These are phyloP conservation scores for Aspergillus carlsbadensis DNA, from an alignment of 495 filamentous ascomycete genomes.

Conservation along the genomic window DNA sequence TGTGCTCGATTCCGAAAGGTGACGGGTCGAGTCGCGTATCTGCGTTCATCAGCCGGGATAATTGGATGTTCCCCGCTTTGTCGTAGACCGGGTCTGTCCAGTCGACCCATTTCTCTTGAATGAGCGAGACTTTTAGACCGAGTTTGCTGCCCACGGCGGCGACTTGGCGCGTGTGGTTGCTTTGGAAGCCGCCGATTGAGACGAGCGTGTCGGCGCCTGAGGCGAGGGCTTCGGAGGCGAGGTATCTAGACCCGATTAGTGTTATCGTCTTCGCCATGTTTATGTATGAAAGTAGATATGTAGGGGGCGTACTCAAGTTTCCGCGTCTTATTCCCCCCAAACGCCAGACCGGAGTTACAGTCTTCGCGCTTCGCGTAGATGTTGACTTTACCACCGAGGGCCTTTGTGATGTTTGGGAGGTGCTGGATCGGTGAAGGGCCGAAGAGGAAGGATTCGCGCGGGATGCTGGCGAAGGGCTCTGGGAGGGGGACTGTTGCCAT, in stretches of 20 bases:
- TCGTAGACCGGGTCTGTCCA: slow-evolving; percentile 51
- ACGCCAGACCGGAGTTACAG: slow-evolving; percentile 60
- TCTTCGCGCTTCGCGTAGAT: slow-evolving; percentile 67
- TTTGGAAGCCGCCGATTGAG: slow-evolving; percentile 61
- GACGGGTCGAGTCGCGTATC: slow-evolving; percentile 51
- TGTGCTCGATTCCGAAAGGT: slow-evolving; percentile 60
- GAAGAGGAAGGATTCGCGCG: slow-evolving; percentile 6
- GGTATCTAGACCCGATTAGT: slow-evolving; percentile 3
- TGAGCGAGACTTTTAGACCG: slow-evolving; percentile 52
- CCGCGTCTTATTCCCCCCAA: slow-evolving; percentile 64
- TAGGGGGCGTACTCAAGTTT: slow-evolving; percentile 61
- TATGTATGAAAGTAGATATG: slow-evolving; percentile 27
- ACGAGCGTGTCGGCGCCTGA: slow-evolving; percentile 54
- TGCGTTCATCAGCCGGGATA: slow-evolving; percentile 61
- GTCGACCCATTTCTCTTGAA: slow-evolving; percentile 66
- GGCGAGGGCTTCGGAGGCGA: slow-evolving; percentile 29
- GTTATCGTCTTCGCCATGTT: background rate
- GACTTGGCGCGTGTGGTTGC: slow-evolving; percentile 63
- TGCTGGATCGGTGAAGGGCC: slow-evolving; percentile 14
- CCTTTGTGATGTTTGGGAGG: slow-evolving; percentile 38
- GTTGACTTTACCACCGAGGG: slow-evolving; percentile 43
- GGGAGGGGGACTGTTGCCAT: background rate
- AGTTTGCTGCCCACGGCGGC: slow-evolving; percentile 54
- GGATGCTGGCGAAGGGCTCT: slow-evolving; percentile 8
- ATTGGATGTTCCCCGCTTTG: slow-evolving; percentile 60